These are phyloP conservation scores for Phytophthora cryptogea DNA, from an alignment of 352 stramenopile species.

Conservation along the genomic window DNA sequence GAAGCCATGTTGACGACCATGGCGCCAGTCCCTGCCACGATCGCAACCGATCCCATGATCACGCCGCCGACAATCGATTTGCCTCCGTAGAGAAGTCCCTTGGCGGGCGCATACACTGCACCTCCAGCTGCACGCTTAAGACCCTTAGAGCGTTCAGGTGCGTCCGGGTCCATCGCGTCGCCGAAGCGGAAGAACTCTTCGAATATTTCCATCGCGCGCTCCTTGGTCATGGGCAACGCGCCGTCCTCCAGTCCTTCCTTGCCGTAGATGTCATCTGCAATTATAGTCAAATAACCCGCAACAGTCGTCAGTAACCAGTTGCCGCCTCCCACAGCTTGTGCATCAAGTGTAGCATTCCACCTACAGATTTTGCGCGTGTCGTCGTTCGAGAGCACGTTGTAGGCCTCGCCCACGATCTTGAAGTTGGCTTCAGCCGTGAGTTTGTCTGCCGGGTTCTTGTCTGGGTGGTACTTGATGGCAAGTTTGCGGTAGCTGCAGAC, in stretches of 20 bases:
- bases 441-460: slow-evolving; percentile 91
- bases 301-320: slow-evolving; percentile 14
- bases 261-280: slow-evolving; percentile 91
- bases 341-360: slow-evolving; percentile 11
- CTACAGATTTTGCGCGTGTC: slow-evolving; percentile 90
- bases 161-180: slow-evolving; percentile 84
- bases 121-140: slow-evolving; percentile 77
- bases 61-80: slow-evolving; percentile 83
- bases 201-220: slow-evolving; percentile 86
- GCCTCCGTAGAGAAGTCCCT: slow-evolving; percentile 82
- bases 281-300: slow-evolving; percentile 2
- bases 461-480: slow-evolving; percentile 93
- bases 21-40: slow-evolving; percentile 73
- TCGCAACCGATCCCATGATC: slow-evolving; percentile 82
- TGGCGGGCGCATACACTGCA: slow-evolving; percentile 81
- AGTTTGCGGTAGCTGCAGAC: slow-evolving; percentile 86
- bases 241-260: slow-evolving; percentile 91
- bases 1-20: slow-evolving; percentile 86
- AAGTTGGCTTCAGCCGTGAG: slow-evolving; percentile 91
- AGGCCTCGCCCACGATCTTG: slow-evolving; percentile 94
- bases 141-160: slow-evolving; percentile 75
- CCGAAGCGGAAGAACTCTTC: slow-evolving; percentile 88
- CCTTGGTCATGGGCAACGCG: slow-evolving; percentile 81
- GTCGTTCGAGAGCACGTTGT: slow-evolving; percentile 93
- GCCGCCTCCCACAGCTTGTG: background rate